Percentiles rank a stretch among this genome's conserved stretches.
Conservation (phyloP, 225 moss, liverwort and hornwort species). For the Straminergon stramineum region DNA sequence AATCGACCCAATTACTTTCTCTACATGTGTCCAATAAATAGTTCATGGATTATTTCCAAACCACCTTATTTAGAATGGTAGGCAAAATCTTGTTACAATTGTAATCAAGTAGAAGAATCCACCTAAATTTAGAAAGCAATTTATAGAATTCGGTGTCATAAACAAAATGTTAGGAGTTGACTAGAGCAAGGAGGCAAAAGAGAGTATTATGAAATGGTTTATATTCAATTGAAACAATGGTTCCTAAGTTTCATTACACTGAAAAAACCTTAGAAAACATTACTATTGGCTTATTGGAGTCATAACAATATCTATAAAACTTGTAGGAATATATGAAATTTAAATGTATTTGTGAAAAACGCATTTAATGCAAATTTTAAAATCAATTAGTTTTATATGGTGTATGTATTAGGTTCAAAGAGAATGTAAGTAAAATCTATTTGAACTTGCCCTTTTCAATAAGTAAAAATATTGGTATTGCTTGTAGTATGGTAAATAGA, state of each 20-base stretch:
- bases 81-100: neutral
- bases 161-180: neutral
- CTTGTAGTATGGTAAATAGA: neutral
- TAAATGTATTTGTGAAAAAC: neutral
- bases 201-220: neutral
- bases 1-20: rapidly evolving
- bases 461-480: neutral
- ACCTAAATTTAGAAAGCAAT: neutral
- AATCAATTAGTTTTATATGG: neutral
- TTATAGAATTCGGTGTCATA: rapidly evolving
- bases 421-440: neutral
- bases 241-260: neutral
- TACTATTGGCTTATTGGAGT: rapidly evolving
- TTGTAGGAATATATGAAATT: neutral
- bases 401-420: rapidly evolving
- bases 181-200: neutral
- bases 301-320: neutral
- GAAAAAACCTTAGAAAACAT: neutral
- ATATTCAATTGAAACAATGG: neutral
- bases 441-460: rapidly evolving
- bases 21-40: neutral
- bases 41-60: neutral
- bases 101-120: neutral
- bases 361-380: rapidly evolving
- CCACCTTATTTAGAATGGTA: neutral